These are phyloP conservation scores for Hemileia vastatrix DNA, from an alignment of 1,284 basidiomycete species.

Conservation along the genomic window DNA sequence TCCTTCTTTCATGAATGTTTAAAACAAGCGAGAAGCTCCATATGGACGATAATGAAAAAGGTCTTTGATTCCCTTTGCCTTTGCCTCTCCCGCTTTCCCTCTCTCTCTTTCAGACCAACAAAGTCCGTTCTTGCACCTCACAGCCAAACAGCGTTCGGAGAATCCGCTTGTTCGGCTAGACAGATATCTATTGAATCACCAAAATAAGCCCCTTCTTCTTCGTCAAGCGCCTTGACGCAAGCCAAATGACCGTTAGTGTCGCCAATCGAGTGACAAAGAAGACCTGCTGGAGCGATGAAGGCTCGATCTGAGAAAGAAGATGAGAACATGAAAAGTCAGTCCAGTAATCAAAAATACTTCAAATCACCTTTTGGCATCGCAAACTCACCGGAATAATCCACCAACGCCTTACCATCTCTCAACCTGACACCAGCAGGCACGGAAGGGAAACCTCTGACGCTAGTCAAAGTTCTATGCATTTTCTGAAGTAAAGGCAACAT, in stretches of 20 bases:
- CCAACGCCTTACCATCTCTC: slow-evolving; percentile 25
- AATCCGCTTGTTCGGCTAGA: slow-evolving; percentile 33
- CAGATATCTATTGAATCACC: slow-evolving; percentile 37
- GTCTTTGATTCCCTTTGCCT: no score
- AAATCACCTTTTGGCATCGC: neutral
- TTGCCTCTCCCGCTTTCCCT: no score
- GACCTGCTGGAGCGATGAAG: slow-evolving; percentile 35
- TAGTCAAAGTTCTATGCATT: slow-evolving; percentile 25
- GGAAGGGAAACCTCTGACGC: slow-evolving; percentile 28
- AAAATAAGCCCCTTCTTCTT: slow-evolving; percentile 32
- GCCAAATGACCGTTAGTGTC: slow-evolving; percentile 25
- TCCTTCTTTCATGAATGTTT: no score
- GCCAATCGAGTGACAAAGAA: slow-evolving; percentile 33
- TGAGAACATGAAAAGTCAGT: neutral
- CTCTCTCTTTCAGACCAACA: no score
- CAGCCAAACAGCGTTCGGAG: neutral
- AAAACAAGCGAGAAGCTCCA: no score
- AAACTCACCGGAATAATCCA: slow-evolving; percentile 28
- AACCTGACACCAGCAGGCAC: slow-evolving; percentile 33
- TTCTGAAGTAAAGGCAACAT: slow-evolving; percentile 33
- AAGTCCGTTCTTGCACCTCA: no score
- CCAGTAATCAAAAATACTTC: neutral
- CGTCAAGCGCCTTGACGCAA: slow-evolving; percentile 27
- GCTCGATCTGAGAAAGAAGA: slow-evolving; percentile 27
- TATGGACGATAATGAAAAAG: no score